Evolutionary conservation across 805 yeast species (phyloP), one percentile per base, ranked within the genome.

Genomic region (Cyberlindnera mycetangii): DNA sequence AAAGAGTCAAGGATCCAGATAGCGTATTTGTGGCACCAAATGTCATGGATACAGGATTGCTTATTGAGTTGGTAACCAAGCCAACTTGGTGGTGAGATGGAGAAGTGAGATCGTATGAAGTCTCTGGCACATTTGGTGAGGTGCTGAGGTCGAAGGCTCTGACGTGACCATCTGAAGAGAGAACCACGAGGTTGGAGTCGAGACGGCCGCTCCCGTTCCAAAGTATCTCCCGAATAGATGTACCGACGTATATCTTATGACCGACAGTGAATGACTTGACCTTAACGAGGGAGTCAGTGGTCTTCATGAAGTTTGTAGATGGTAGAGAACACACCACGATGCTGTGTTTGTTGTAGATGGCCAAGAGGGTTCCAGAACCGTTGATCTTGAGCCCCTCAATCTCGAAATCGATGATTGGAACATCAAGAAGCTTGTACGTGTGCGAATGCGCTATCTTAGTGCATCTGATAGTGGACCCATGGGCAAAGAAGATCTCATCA

Each of bases 1-100:
- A 79, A 17, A 85, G 62, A 0, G 85, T 72, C 41, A 83, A 54
- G 3, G 71, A 69, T 11, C 82, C 83, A 5, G 53, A 25, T 2
- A 59, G 40, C 2, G 47, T 32, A 0, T 41, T 16, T 16, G 45
- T 27, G 4, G 57, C 48, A 0, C 63, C 62, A 39, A 61, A 55
- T 11, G 60, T 22, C 15, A 64, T 60, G 2, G 56, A 49, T 3
- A 54, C 50, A 5, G 61, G 59, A 31, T 51, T 48, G 15, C 41
- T 46, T 25, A 55, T 49, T 10, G 45, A 46, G 37, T 56, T 54
- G 1, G 48, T 33, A 7, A 57, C 50, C n/a, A 54, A 19, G 10
- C 65, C 55, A 27, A 50, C 41, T 31, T 45, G 44, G 15, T 43
- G 39, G 32, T 17, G 43, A 2, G 44, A 25, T 11, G 52, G 39